Base-by-base conservation (phyloP, 1,284 basidiomycete species). In the Heterobasidion irregulare region DNA sequence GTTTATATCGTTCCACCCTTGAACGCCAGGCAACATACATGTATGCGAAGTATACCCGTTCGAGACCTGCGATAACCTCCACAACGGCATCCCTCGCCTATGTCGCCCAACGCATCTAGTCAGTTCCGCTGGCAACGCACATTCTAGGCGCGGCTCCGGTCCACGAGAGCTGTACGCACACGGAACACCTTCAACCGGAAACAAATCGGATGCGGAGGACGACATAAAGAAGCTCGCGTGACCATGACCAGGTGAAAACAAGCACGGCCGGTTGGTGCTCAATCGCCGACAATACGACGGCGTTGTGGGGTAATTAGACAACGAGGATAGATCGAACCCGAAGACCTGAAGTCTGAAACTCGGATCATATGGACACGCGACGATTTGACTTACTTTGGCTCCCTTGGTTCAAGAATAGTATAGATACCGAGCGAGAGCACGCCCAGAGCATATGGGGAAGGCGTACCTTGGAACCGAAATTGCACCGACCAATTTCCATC, bases 31-130 rank as follows among this genome's bases (percentile, higher is more conserved):
- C 53, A 53, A 47, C 53, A 32, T 33, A 26, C 12, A 18, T 26
- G 48, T 34, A 46, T 8, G 53, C 53, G 53, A 53, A 53, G 53
- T 47, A 53, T 53, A 38, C 9, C 53, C 53, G 53, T 33, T 45
- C 6, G 16, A 9, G 4, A 41, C 49, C 5, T 34, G 34, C 15
- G 35, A 50, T 36, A 8, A 15, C 10, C 18, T 47, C 12, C 10
- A 15, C 10, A 19, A 10, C 46, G 8, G 38, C n/a, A 44, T 3
- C 8, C 41, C 9, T 45, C 12, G 33, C 26, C 3, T 18, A 3
- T 16, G 26, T 34, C 19, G 8, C n/a, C 19, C 16, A 15, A n/a
- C 26, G 12, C 16, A 15, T 32, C 33, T 33, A 36, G 32, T 34
- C 16, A 41, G 18, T 41, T 34, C 18, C 34, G 46, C 45, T 26